phyloP scores from a whole-genome alignment of 495 filamentous ascomycete genomes.

The Penicillium macrosclerotiorum region DNA sequence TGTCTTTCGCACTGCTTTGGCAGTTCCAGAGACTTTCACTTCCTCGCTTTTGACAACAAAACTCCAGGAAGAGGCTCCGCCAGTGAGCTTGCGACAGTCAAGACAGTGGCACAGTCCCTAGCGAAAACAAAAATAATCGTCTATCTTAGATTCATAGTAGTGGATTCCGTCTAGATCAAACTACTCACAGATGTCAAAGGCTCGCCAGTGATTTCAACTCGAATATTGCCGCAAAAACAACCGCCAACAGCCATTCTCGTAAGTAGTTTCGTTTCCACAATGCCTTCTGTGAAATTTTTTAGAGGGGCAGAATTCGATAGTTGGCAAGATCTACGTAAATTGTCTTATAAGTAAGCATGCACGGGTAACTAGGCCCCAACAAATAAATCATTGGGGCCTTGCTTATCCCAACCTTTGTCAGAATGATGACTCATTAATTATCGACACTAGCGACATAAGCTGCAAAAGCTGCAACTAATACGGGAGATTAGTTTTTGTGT shows the following conservation, averaged over 20 bases:
- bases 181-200: conserved; percentile 25
- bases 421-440: too few species aligned
- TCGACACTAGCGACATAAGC: too few species aligned
- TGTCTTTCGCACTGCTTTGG: conserved; percentile 30
- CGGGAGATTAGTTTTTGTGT: too few species aligned
- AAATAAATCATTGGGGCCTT: too few species aligned
- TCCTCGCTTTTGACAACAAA: conserved; percentile 25
- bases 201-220: conserved; percentile 15
- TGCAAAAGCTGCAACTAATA: too few species aligned
- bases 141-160: conserved; percentile 1
- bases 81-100: conserved; percentile 41
- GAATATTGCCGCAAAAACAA: conserved; percentile 8
- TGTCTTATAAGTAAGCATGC: too few species aligned
- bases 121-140: conserved; percentile 1
- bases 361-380: too few species aligned
- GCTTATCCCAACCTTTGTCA: too few species aligned
- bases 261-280: neutral
- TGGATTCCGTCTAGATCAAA: neutral
- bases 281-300: too few species aligned
- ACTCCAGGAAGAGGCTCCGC: conserved; percentile 20
- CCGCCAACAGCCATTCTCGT: conserved; percentile 2
- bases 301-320: too few species aligned
- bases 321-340: too few species aligned
- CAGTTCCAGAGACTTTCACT: conserved; percentile 27
- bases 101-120: conserved; percentile 37